Conservation (phyloP, 2,329 filamentous ascomycete species). For the Cladosporium velox region DNA sequence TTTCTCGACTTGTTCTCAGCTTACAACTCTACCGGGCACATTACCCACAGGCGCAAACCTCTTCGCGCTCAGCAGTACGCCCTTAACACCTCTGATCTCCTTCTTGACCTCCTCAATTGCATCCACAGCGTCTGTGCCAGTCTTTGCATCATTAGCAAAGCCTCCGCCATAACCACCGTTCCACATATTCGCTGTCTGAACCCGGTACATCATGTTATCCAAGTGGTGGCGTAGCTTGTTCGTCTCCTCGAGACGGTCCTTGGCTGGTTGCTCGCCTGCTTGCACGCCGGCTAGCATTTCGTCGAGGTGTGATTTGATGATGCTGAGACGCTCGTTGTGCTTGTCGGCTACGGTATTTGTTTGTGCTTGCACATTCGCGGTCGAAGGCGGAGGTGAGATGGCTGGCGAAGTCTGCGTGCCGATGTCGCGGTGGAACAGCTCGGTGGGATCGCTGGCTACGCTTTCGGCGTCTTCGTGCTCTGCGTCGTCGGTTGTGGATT, state of each 20-base stretch:
- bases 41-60: slow-evolving; percentile 55
- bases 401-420: slow-evolving; percentile 72
- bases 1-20: no score
- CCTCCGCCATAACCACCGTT: slow-evolving; percentile 31
- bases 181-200: slow-evolving; percentile 44
- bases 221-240: slow-evolving; percentile 65
- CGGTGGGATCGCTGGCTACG: slow-evolving; percentile 64
- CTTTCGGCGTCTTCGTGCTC: slow-evolving; percentile 52
- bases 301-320: slow-evolving; percentile 53
- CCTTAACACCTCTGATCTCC: slow-evolving; percentile 78
- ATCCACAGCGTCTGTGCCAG: slow-evolving; percentile 46
- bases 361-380: slow-evolving; percentile 24
- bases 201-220: slow-evolving; percentile 57
- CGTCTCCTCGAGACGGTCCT: slow-evolving; percentile 54
- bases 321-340: slow-evolving; percentile 42
- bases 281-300: slow-evolving; percentile 54
- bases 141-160: slow-evolving; percentile 33
- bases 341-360: slow-evolving; percentile 31
- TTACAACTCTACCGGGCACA: slow-evolving; percentile 28
- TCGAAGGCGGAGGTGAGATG: slow-evolving; percentile 44
- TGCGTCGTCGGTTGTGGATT: slow-evolving; percentile 33
- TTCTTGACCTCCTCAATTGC: slow-evolving; percentile 72
- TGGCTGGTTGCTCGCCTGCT: slow-evolving; percentile 54
- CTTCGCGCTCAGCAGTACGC: slow-evolving; percentile 71
- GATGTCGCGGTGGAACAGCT: slow-evolving; percentile 79